Base-by-base conservation (phyloP, 2,329 filamentous ascomycete species). In the Colletotrichum sojae region DNA sequence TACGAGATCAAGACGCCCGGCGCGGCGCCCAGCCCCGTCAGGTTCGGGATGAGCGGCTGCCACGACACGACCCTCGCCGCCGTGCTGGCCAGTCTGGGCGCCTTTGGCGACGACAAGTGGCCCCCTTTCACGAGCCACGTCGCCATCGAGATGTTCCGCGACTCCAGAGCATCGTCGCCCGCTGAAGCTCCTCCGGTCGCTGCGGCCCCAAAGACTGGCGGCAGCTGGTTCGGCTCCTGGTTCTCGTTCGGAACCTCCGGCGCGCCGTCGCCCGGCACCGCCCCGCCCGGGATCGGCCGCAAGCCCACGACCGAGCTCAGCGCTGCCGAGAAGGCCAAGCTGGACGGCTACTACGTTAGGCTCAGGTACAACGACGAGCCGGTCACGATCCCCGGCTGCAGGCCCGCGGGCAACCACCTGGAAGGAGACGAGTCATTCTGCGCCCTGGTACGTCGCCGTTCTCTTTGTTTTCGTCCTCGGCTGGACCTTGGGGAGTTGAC, bases 81-180 rank as follows among this genome's bases (percentile, higher is more conserved):
- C 1, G 84, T 94, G 2, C 83, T 99, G 31, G 83, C 91, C 16
- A 93, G 93, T 73, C 81, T 98, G 6, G 96, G 95, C 3, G 92
- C 92, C 3, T 96, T 94, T 77, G 85, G 93, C 49, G 83, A 83
- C 20, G 88, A 88, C 55, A 86, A 87, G 43, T 99, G 96, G 96
- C 96, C 96, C 1, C 95, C 94, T 0, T 99, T 95, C 76, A 98
- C 95, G 0, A 95, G 93, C 74, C 94, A 97, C 75, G 87, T 99
- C 72, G 95, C 96, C 39, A 85, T 99, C 63, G 96, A 99, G 80
- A 86, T 98, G 71, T 98, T 98, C 84, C 89, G 88, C 48, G 86
- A 88, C 73, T 78, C 81, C 48, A 74, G 78, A 52, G 63, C 45
- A 10, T 55, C 45, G 13, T 55, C 75, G 46, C 13, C 63, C 8